Percentiles rank a stretch among this genome's conserved stretches.
phyloP scores from a whole-genome alignment of 805 yeast species.

The Metschnikowia cubensis region DNA sequence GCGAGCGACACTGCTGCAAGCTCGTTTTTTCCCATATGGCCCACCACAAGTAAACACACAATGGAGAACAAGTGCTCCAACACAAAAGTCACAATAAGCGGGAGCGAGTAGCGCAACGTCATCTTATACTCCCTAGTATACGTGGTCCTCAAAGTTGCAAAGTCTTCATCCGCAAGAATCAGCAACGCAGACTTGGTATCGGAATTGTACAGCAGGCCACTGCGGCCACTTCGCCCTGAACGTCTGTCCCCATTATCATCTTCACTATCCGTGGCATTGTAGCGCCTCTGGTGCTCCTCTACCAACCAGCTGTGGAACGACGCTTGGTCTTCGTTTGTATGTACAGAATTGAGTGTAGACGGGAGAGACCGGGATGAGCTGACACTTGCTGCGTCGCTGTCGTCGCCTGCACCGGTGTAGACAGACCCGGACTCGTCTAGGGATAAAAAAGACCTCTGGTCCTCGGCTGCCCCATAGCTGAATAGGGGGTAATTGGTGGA shows the following conservation, averaged over 20 bases:
- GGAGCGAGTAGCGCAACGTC: slow-evolving; percentile 33
- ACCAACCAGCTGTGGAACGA: slow-evolving; percentile 42
- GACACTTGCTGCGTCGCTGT: slow-evolving; percentile 40
- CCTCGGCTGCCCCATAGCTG: slow-evolving; percentile 41
- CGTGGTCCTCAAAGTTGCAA: slow-evolving; percentile 27
- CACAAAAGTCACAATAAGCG: slow-evolving; percentile 38
- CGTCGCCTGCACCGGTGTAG: slow-evolving; percentile 18
- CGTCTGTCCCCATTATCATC: slow-evolving; percentile 10
- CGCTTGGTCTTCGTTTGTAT: slow-evolving; percentile 34
- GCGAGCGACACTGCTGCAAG: slow-evolving; percentile 45
- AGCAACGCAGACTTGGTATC: slow-evolving; percentile 10
- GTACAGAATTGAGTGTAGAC: slow-evolving; percentile 35
- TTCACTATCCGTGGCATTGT: slow-evolving; percentile 20
- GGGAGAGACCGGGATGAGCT: slow-evolving; percentile 41
- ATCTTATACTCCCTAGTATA: slow-evolving; percentile 25
- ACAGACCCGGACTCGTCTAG: slow-evolving; percentile 34
- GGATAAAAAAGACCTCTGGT: slow-evolving; percentile 42
- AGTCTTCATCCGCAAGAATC: slow-evolving; percentile 26
- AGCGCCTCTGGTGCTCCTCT: slow-evolving; percentile 40
- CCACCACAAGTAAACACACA: slow-evolving; percentile 41
- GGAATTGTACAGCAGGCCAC: slow-evolving; percentile 3
- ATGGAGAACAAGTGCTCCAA: slow-evolving; percentile 43
- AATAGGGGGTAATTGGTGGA: slow-evolving; percentile 41
- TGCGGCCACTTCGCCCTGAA: slow-evolving; percentile 3
- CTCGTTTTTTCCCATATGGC: slow-evolving; percentile 43